Percentiles rank a stretch among this genome's conserved stretches.
These are phyloP conservation scores for Kodamaea anthophila DNA, from an alignment of 1,139 yeast species.

Conservation along the genomic window DNA sequence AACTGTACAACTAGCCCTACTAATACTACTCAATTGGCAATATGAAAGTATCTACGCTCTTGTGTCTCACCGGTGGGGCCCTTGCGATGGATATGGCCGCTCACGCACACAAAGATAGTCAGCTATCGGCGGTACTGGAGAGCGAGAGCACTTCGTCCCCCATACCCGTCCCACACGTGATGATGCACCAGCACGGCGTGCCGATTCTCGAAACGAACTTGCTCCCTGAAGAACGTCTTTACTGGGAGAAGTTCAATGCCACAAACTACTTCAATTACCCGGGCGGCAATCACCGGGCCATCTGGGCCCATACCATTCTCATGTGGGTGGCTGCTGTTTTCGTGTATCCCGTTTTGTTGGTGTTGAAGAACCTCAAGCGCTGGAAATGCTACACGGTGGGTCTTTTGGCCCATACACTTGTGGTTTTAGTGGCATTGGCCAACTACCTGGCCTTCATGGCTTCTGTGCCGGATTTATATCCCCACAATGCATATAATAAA, in stretches of 20 bases:
- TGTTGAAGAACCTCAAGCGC: constrained; percentile 55
- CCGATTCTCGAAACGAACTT: constrained; percentile 69
- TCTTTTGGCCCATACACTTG: constrained; percentile 44
- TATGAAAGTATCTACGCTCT: neutral
- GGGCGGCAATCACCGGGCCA: constrained; percentile 42
- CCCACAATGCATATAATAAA: constrained; percentile 64
- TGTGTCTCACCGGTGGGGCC: neutral
- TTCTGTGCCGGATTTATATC: constrained; percentile 65
- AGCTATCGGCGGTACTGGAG: neutral
- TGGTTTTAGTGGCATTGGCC: constrained; percentile 47
- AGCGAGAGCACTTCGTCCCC: neutral
- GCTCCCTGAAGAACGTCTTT: constrained; percentile 64
- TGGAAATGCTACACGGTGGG: constrained; percentile 49
- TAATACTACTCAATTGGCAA: neutral
- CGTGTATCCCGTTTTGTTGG: constrained; percentile 65
- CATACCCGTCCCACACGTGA: constrained; percentile 45
- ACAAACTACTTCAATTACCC: constrained; percentile 67
- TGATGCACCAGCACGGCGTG: constrained; percentile 58
- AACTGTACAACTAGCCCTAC: neutral
- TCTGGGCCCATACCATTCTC: constrained; percentile 51
- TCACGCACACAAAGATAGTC: neutral
- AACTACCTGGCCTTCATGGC: constrained; percentile 54
- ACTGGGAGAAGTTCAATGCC: constrained; percentile 79
- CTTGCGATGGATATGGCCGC: constrained; percentile 1
- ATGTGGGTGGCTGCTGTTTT: constrained; percentile 44